Evolutionary conservation across 805 yeast species (phyloP), one percentile per base, ranked within the genome.

Genomic region (Komagataella kurtzmanii): DNA sequence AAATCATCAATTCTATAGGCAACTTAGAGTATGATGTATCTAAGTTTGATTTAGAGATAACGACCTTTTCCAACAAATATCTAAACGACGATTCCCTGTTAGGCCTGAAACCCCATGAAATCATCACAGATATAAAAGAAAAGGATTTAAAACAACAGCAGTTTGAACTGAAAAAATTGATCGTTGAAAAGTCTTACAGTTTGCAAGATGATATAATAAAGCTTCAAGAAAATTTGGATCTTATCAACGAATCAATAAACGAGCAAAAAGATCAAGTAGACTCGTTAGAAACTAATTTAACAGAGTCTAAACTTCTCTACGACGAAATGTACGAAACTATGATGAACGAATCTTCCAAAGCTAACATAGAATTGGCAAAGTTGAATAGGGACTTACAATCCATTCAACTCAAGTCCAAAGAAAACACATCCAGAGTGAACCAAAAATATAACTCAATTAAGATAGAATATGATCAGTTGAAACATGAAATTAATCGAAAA

Each of bases 281-380:
- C 50, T 72, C 73, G 1, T 63, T 83, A 43, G 83, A 83, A 56
- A 77, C 81, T 7, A 73, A 73, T 52, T 44, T 50, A 44, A 50
- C 48, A 14, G 73, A 76, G 18, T 65, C 70, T 24, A 80, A 79
- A 58, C 66, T 75, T 18, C 72, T 71, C 30, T 78, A 76, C 54
- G 86, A 82, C 48, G 79, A 77, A 50, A 65, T 78, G 8, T 75
- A 74, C 57, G 81, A 77, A 56, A 69, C 75, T 47, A 73, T 76
- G 79, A 67, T 72, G 47, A 68, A 77, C 56, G 80, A 80, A 55
- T 66, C 75, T 24, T 69, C 75, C 44, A 66, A 77, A 45, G 76
- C 79, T 53, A 75, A 77, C 51, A 75, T 81, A n/a, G 85, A 84
- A 60, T 74, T 81, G 50, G 90, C 83, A 61, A 75, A 76, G 59